phyloP scores from a whole-genome alignment of 768 basidiomycete species.

The Leccinum fibrillosum region DNA sequence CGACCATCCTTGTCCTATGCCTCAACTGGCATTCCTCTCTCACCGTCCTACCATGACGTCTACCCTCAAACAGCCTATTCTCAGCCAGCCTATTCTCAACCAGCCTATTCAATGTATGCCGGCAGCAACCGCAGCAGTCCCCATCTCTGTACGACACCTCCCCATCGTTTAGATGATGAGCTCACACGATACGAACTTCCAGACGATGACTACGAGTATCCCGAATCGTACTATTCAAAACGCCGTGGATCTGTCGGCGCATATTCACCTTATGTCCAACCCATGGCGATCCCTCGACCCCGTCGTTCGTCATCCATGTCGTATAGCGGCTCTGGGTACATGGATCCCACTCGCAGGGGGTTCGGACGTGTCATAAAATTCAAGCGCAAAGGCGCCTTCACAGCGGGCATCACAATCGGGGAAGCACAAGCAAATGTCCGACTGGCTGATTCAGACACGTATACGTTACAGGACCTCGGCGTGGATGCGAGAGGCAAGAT shows the following conservation, averaged over 20 bases:
- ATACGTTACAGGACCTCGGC: constrained; percentile 60
- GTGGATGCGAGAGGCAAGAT: constrained; percentile 60
- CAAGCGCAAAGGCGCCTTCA: constrained; percentile 67
- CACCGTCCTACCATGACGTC: constrained; percentile 40
- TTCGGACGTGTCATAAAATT: constrained; percentile 61
- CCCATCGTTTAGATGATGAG: neutral
- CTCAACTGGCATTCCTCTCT: constrained; percentile 29
- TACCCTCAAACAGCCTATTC: neutral
- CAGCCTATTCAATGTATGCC: constrained; percentile 47
- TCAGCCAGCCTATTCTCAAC: constrained; percentile 1
- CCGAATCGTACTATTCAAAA: constrained; percentile 48
- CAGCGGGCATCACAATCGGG: constrained; percentile 60
- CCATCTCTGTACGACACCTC: constrained; percentile 37
- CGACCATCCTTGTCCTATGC: constrained; percentile 35
- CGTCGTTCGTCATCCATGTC: constrained; percentile 42
- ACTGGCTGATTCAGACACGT: constrained; percentile 60
- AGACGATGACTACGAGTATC: constrained; percentile 53
- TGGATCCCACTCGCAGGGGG: constrained; percentile 46
- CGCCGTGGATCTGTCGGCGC: constrained; percentile 18
- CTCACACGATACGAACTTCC: constrained; percentile 1
- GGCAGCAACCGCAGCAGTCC: constrained; percentile 37
- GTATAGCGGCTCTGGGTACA: constrained; percentile 29
- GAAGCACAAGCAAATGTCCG: constrained; percentile 66
- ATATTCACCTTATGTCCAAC: constrained; percentile 23
- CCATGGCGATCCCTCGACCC: constrained; percentile 21